Conservation (phyloP, 306 rosid genomes). For the Argentina anserina region DNA sequence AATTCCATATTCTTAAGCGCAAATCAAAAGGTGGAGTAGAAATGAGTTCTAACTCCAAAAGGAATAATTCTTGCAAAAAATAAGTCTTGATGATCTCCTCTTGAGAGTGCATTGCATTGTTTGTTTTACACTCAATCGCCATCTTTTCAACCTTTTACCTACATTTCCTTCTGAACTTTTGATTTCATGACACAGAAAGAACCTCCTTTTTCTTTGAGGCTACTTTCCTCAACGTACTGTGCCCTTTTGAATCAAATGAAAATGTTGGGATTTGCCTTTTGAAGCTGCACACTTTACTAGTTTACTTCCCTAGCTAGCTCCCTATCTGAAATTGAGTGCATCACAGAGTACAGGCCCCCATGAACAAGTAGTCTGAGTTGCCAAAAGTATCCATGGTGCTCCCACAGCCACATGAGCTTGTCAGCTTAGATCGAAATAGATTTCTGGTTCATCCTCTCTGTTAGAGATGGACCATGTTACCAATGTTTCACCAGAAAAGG, state of each 20-base stretch:
- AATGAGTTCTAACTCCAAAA: neutral
- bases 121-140: neutral
- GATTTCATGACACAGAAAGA: neutral
- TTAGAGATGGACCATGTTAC: neutral
- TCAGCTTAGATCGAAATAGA: neutral
- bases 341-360: too few relatives aligned
- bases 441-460: neutral
- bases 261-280: neutral
- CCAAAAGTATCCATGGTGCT: neutral
- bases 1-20: neutral
- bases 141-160: neutral
- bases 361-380: neutral
- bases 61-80: neutral
- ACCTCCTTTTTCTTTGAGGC: neutral
- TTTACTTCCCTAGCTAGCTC: neutral
- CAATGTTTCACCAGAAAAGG: neutral
- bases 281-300: neutral
- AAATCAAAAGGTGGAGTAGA: neutral
- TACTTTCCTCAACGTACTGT: neutral
- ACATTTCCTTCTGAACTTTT: neutral
- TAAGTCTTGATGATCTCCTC: neutral
- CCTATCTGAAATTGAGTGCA: neutral
- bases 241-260: neutral
- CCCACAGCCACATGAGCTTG: conserved; percentile 1
- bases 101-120: neutral